Conservation (phyloP, 495 filamentous ascomycete species). For the Hyaloscypha bicolor region DNA sequence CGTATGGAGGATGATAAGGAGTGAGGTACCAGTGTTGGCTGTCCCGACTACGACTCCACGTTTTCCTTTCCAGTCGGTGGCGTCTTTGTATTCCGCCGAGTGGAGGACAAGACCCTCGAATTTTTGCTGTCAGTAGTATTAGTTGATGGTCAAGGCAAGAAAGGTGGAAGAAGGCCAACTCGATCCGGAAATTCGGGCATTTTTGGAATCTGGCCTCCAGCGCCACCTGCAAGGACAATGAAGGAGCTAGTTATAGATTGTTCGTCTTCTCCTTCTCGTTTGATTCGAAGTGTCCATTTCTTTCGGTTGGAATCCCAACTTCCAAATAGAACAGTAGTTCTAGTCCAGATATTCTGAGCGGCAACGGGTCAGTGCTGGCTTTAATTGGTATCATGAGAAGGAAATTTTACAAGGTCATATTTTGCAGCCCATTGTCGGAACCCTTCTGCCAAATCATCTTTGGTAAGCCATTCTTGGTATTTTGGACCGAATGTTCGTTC, state of each 20-base stretch:
- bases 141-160: background rate
- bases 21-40: conserved; percentile 44
- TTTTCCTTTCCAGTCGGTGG: conserved; percentile 39
- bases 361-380: conserved; percentile 27
- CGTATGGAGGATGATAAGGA: background rate
- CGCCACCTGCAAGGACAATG: conserved; percentile 39
- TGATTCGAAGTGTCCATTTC: conserved; percentile 36
- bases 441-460: conserved; percentile 41
- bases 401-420: conserved; percentile 38
- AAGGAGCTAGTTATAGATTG: conserved; percentile 26
- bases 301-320: conserved; percentile 26
- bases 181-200: conserved; percentile 35
- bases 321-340: background rate
- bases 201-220: conserved; percentile 36
- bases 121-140: conserved; percentile 1
- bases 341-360: conserved; percentile 10
- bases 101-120: conserved; percentile 40
- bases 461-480: conserved; percentile 40
- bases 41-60: conserved; percentile 45
- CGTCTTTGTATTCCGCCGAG: conserved; percentile 38
- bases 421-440: conserved; percentile 38
- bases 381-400: background rate
- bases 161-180: conserved; percentile 10
- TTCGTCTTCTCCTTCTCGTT: conserved; percentile 22
- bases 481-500: conserved; percentile 37